Percentiles rank a stretch among this genome's conserved stretches.
Evolutionary conservation across 148 eudicot genomes (phyloP).

Genomic region (Chenopodium album): DNA sequence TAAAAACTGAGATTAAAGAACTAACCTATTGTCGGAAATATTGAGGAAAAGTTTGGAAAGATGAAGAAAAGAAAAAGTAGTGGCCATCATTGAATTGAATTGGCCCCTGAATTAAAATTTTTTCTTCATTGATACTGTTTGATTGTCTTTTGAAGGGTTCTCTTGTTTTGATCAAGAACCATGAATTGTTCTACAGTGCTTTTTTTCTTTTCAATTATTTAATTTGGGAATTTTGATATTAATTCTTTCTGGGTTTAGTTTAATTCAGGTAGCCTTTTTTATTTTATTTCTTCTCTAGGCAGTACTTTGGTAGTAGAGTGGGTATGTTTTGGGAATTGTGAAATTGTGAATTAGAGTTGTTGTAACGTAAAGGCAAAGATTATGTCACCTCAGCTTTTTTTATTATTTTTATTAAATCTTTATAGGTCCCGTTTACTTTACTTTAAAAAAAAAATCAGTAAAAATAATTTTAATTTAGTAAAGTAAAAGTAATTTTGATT

Average conservation of each 20-base stretch:
- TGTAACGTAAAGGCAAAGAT: conserved; percentile 11
- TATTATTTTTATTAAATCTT: no score
- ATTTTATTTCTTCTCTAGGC: no score
- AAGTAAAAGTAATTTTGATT: no score
- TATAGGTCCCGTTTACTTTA: no score
- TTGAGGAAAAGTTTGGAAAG: conserved; percentile 5
- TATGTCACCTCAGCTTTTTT: not conserved
- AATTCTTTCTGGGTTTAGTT: not conserved
- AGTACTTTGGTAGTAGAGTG: no score
- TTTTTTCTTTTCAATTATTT: not conserved
- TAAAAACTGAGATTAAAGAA: not conserved
- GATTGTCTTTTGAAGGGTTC: conserved; percentile 15
- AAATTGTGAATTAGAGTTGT: not conserved
- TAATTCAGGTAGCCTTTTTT: not conserved
- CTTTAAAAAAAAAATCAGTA: no score
- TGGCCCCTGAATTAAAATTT: not conserved
- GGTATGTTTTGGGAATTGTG: conserved; percentile 16
- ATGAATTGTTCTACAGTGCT: not conserved
- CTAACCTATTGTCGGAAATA: conserved; percentile 27
- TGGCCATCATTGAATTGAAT: conserved; percentile 13
- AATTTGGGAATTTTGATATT: not conserved
- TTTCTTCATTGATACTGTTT: not conserved
- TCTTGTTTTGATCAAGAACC: conserved; percentile 7
- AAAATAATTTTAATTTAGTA: no score
- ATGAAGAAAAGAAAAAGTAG: conserved; percentile 9